Base-by-base conservation (phyloP, 2,329 filamentous ascomycete genomes). In the Zymoseptoria ardabiliae region DNA sequence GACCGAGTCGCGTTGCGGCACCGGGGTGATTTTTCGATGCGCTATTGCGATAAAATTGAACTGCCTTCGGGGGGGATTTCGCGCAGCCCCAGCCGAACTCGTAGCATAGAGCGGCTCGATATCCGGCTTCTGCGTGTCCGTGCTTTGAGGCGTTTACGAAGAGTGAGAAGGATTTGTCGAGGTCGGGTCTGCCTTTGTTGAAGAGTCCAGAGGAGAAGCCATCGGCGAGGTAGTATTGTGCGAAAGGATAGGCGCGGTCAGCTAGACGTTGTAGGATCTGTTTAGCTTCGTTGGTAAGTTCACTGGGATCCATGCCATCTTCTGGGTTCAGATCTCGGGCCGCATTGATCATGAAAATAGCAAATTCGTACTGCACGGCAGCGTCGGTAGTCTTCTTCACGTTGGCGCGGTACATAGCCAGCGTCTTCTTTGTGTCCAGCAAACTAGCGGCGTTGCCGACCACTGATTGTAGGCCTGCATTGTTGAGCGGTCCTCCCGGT, bases 21-120 rank as follows among this genome's bases (percentile, higher is more conserved):
- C 94, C 94, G 0, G 94, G 94, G 70, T 99, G 94, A 61, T 91
- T 90, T 75, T 97, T 97, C 6, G 92, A 90, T 2, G 94, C 92
- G 9, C 92, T 89, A 63, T 89, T 87, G 57, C 93, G 87, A 71
- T 96, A 89, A 73, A 94, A 99, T 72, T 97, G 92, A 1, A 95
- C 89, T 50, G 94, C 93, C 76, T 97, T 97, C 54, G 88, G 85
- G 59, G 89, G 88, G 70, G 97, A 91, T 70, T 91, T 91, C 59
- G 91, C 86, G 69, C 88, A 95, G 49, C 94, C 94, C 94, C 94
- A 99, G 63, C 92, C 94, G 75, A 97, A 97, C 74, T 99, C 94
- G 77, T 97, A 97, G 78, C 92, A 97, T 58, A 99, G 81, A 17
- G 89, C 94, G 56, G 93, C 88, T 58, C 94, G 89, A 75, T 97